Base-by-base conservation (phyloP, 176 grass and related monocot species). In the Aegilops speltoides region DNA sequence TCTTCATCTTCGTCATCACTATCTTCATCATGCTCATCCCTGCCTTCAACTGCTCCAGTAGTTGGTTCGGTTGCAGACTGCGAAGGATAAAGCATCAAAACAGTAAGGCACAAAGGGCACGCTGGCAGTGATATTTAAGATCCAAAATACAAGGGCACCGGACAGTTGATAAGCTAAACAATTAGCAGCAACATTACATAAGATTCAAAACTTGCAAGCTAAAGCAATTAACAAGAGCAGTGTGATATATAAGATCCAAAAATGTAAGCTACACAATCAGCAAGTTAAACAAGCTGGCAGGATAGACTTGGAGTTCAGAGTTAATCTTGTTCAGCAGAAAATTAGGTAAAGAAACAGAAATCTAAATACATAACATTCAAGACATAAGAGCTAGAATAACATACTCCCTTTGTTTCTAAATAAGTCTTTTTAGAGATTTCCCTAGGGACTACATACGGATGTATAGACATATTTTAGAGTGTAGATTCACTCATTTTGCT, bases 61-160 rank as follows among this genome's bases (percentile, higher is more conserved):
- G 88, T 80, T 68, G 81, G 87, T 57, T 95, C 86, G 22, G 57
- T 52, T 45, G 82, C 69, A 84, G 69, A 68, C 95, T 95, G 67
- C 34, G 23, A 93, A 60, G 23, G 38, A 50, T 41, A 88, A 56
- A 23, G 19, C 71, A 85, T 26, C 6, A 72, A 64, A 84, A 79
- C 22, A 83, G 31, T 82, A 73, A 71, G 37, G 64, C 50, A 46
- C 12, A 82, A 82, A 46, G 11, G 17, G 22, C 11, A 68, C 4
- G 9, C 19, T 36, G 7, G 40, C 72, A 75, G 37, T 41, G 1
- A 19, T 8, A 46, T 29, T 33, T 52, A 38, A 16, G 29, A 67
- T 48, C 20, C 11, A 72, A 28, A 59, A 60, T 29, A 26, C 56
- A 26, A 57, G 31, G 31, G 50, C 34, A 46, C 10, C n/a, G 1